Conservation (phyloP, 1,139 yeast species). For the Diutina siamensis region DNA sequence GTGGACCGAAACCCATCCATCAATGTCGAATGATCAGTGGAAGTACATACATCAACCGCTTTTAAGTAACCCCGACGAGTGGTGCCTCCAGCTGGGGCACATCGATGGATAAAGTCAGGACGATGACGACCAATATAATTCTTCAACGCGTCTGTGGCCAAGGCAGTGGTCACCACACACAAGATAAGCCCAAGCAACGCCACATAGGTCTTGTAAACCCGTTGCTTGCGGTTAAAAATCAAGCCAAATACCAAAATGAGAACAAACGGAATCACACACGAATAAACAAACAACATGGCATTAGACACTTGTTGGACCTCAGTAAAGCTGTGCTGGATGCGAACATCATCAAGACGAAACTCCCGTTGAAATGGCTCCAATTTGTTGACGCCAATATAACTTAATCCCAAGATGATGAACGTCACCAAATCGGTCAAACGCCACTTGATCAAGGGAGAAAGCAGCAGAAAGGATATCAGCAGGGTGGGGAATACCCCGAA, state of each 20-base stretch:
- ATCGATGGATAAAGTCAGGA: constrained; percentile 69
- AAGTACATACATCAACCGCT: constrained; percentile 55
- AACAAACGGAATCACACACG: constrained; percentile 27
- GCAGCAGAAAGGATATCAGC: constrained; percentile 6
- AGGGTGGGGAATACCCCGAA: constrained; percentile 26
- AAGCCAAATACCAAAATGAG: constrained; percentile 17
- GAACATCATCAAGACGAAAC: constrained; percentile 33
- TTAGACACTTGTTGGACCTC: constrained; percentile 28
- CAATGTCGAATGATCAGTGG: constrained; percentile 27
- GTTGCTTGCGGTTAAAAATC: constrained; percentile 20
- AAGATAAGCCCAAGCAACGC: constrained; percentile 29
- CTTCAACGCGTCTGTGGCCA: constrained; percentile 43
- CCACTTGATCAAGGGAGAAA: constrained; percentile 30
- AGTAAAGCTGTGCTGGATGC: constrained; percentile 37
- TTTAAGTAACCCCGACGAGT: constrained; percentile 35
- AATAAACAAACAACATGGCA: constrained; percentile 23
- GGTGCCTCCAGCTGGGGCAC: too few species aligned
- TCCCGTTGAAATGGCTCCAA: constrained; percentile 62
- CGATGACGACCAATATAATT: constrained; percentile 66
- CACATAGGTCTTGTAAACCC: constrained; percentile 26
- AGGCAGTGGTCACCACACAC: constrained; percentile 29
- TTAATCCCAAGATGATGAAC: constrained; percentile 26
- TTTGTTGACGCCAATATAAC: constrained; percentile 33
- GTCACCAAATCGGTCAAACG: constrained; percentile 44
- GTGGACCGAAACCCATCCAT: constrained; percentile 47